Percentiles rank a stretch among this genome's conserved stretches.
phyloP scores from a whole-genome alignment of 352 stramenopile genomes.

The Globisporangium radiosum region DNA sequence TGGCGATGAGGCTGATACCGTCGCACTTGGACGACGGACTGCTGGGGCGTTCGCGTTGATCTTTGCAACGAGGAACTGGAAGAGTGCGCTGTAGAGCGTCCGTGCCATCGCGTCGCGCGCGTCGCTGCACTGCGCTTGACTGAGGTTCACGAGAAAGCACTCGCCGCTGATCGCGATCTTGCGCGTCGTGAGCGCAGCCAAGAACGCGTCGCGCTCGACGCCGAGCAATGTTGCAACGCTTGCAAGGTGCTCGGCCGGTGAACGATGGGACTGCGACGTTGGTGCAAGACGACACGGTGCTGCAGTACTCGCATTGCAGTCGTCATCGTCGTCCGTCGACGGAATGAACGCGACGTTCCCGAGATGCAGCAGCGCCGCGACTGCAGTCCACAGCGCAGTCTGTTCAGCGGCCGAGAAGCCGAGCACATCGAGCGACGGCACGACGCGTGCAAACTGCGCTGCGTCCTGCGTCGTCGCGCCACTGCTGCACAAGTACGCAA shows the following conservation, averaged over 20 bases:
- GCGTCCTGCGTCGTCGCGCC: constrained; percentile 63
- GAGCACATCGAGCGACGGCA: constrained; percentile 66
- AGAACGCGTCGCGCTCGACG: constrained; percentile 38
- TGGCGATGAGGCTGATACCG: constrained; percentile 5
- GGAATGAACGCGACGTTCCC: constrained; percentile 75
- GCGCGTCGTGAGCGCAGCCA: constrained; percentile 50
- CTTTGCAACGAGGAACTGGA: constrained; percentile 76
- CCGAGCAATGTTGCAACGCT: constrained; percentile 35
- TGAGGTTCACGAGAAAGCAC: constrained; percentile 59
- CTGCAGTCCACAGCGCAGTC: constrained; percentile 52
- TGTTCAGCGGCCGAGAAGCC: constrained; percentile 63
- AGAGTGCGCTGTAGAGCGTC: constrained; percentile 77
- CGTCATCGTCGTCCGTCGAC: constrained; percentile 44
- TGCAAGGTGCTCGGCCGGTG: constrained; percentile 32
- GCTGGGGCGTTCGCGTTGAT: constrained; percentile 46
- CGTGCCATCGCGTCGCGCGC: constrained; percentile 66
- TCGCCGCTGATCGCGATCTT: constrained; percentile 70
- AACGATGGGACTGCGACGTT: constrained; percentile 26
- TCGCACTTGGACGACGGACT: constrained; percentile 2
- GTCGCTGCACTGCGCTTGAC: constrained; percentile 55
- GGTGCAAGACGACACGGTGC: constrained; percentile 29
- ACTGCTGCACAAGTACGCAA: constrained; percentile 63
- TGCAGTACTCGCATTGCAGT: constrained; percentile 28
- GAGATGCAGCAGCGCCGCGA: constrained; percentile 74
- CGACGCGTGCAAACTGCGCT: constrained; percentile 50